Evolutionary conservation across 768 basidiomycete genomes (phyloP).

Genomic region (Pisolithus sp.): DNA sequence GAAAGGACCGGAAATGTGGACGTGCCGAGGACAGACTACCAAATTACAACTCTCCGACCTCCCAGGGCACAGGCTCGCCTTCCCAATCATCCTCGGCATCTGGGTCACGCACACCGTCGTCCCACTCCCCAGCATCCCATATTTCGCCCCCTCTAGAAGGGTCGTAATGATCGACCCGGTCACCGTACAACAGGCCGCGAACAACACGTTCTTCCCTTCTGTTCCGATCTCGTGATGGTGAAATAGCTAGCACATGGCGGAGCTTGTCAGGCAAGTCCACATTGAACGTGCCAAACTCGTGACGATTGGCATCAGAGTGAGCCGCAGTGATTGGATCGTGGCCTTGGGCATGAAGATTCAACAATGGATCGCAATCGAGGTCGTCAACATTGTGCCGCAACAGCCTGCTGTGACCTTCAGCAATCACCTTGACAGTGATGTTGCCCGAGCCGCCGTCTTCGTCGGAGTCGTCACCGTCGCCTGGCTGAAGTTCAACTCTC

Average conservation of each 20-base stretch:
- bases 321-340: constrained; percentile 12
- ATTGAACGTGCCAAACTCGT: constrained; percentile 36
- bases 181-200: constrained; percentile 54
- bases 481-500: constrained; percentile 33
- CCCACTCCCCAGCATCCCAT: constrained; percentile 69
- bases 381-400: constrained; percentile 8
- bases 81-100: constrained; percentile 68
- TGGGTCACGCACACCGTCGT: constrained; percentile 35
- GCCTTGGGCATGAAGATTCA: constrained; percentile 17
- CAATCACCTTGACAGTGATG: constrained; percentile 15
- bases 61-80: constrained; percentile 78
- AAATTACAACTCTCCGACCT: constrained; percentile 62
- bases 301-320: constrained; percentile 24
- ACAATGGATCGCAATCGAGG: constrained; percentile 27
- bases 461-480: constrained; percentile 18
- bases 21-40: constrained; percentile 9
- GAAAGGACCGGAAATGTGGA: constrained; percentile 28
- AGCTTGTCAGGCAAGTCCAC: constrained; percentile 63
- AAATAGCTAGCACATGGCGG: constrained; percentile 57
- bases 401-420: constrained; percentile 8
- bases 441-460: constrained; percentile 17
- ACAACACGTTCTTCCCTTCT: constrained; percentile 49
- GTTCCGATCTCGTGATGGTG: constrained; percentile 36
- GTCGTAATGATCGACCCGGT: constrained; percentile 50
- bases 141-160: constrained; percentile 62